These are phyloP conservation scores for Taxillus chinensis DNA, from an alignment of 164 flowering plant genomes.

Conservation along the genomic window DNA sequence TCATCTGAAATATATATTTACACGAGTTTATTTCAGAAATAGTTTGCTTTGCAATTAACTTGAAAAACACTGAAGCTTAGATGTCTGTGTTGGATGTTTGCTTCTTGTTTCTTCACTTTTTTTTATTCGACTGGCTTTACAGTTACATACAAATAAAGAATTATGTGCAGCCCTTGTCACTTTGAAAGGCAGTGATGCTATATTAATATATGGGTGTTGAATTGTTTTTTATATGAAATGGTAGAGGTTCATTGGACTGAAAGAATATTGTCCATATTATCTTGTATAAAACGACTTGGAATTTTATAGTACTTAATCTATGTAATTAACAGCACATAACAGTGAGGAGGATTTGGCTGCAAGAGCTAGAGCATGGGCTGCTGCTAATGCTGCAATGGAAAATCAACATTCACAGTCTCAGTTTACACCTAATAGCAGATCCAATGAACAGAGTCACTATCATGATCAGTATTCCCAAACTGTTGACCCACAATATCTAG, in stretches of 20 bases:
- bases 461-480: conserved; percentile 40
- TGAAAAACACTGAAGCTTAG: too few relatives aligned
- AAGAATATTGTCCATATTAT: neutral
- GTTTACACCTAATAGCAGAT: conserved; percentile 25
- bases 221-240: too few relatives aligned
- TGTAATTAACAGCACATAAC: conserved; percentile 28
- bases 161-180: too few relatives aligned
- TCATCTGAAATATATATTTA: neutral
- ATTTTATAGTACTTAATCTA: neutral
- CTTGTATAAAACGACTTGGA: neutral
- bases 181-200: too few relatives aligned
- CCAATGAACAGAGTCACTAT: conserved; percentile 45
- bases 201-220: too few relatives aligned
- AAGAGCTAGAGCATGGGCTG: conserved; percentile 90
- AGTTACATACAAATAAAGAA: too few relatives aligned
- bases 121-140: too few relatives aligned
- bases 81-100: too few relatives aligned
- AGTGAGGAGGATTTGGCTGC: conserved; percentile 94
- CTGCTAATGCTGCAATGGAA: conserved; percentile 57
- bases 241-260: too few relatives aligned
- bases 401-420: conserved; percentile 49
- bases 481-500: conserved; percentile 37
- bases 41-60: too few relatives aligned
- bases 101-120: too few relatives aligned
- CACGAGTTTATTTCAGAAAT: neutral